Evolutionary conservation across 169 alveolate genomes (phyloP).

Genomic region (Eimeria acervulina): DNA sequence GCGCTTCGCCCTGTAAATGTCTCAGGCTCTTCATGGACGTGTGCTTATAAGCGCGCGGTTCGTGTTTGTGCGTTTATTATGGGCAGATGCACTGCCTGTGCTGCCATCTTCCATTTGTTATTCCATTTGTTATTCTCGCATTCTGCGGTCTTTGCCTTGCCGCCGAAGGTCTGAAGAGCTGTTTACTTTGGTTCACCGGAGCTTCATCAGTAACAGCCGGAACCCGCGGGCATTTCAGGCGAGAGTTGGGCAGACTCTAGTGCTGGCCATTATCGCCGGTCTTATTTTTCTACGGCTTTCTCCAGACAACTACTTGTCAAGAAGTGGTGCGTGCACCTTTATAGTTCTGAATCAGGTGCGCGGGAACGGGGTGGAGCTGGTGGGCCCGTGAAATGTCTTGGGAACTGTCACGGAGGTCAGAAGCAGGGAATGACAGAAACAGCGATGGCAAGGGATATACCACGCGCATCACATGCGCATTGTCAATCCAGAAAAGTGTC

Average conservation of each 20-base stretch:
- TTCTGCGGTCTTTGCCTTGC: neutral
- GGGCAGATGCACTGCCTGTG: neutral
- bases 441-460: neutral
- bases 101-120: neutral
- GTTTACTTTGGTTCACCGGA: conserved; percentile 70
- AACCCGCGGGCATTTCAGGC: conserved; percentile 82
- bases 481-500: neutral
- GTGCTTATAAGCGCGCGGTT: neutral
- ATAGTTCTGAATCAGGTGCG: conserved; percentile 82
- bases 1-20: neutral
- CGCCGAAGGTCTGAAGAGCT: conserved; percentile 53
- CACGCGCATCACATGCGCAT: neutral
- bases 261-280: conserved; percentile 80
- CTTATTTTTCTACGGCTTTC: conserved; percentile 70
- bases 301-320: conserved; percentile 68
- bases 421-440: neutral
- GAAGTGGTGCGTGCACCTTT: conserved; percentile 82
- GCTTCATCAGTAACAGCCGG: conserved; percentile 77
- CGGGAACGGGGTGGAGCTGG: neutral
- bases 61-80: neutral
- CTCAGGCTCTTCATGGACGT: neutral
- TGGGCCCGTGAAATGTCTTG: neutral
- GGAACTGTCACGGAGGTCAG: neutral
- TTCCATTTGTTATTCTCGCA: neutral
- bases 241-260: conserved; percentile 79